Conservation (phyloP, 2,329 filamentous ascomycete species). For the Fusarium concolor region DNA sequence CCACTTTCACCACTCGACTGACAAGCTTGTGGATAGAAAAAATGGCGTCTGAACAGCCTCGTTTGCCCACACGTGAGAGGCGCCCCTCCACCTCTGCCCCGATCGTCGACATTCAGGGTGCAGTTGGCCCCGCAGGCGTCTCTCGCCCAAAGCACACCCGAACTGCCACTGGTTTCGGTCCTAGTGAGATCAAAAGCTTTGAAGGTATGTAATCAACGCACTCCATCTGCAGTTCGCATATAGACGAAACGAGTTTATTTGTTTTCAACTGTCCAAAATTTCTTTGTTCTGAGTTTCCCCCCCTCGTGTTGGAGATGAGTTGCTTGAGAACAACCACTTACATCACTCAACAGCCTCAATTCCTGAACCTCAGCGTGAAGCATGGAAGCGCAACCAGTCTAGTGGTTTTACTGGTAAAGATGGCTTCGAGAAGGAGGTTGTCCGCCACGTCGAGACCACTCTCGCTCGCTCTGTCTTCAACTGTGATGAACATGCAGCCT, state of each 20-base stretch:
- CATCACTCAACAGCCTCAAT: slow-evolving; percentile 69
- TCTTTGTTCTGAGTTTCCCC: background rate
- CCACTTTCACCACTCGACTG: slow-evolving; percentile 25
- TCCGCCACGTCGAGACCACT: slow-evolving; percentile 95
- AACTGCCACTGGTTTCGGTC: slow-evolving; percentile 93
- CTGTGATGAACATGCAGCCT: slow-evolving; percentile 94
- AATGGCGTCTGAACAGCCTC: slow-evolving; percentile 53
- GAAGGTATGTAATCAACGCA: slow-evolving; percentile 70
- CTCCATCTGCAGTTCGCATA: background rate
- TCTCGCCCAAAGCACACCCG: slow-evolving; percentile 94
- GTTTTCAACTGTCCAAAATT: background rate
- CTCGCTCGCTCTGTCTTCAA: slow-evolving; percentile 97
- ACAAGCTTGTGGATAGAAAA: slow-evolving; percentile 32
- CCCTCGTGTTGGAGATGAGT: background rate
- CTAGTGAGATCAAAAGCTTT: slow-evolving; percentile 90
- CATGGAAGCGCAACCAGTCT: slow-evolving; percentile 75
- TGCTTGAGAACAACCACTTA: slow-evolving; percentile 15
- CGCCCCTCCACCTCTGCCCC: slow-evolving; percentile 85
- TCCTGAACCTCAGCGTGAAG: slow-evolving; percentile 86
- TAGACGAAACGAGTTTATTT: background rate
- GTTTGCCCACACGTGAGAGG: slow-evolving; percentile 74
- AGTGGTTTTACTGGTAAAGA: slow-evolving; percentile 81
- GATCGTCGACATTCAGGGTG: slow-evolving; percentile 86
- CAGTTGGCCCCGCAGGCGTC: slow-evolving; percentile 86
- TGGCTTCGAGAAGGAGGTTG: slow-evolving; percentile 86